These are phyloP conservation scores for Potentilla sterilis DNA, from an alignment of 306 rosid genomes.

Conservation along the genomic window DNA sequence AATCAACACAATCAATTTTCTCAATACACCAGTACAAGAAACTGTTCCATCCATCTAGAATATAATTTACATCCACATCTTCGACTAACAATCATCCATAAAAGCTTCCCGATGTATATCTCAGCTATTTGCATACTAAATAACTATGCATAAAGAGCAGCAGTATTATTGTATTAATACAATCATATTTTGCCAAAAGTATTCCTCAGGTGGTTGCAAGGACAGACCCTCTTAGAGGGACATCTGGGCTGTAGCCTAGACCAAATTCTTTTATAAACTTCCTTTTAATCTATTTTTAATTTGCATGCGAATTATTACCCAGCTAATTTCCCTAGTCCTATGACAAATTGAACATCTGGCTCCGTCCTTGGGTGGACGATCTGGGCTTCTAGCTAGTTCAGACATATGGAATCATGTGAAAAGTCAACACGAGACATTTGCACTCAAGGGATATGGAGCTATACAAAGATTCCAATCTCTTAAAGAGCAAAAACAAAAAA, in stretches of 20 bases:
- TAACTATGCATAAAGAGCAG: neutral
- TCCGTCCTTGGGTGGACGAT: neutral
- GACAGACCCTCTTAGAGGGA: neutral
- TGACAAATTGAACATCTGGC: neutral
- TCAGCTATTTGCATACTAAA: neutral
- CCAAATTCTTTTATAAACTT: neutral
- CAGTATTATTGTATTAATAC: neutral
- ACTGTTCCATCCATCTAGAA: neutral
- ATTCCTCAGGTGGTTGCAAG: neutral
- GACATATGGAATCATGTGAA: neutral
- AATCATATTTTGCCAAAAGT: neutral
- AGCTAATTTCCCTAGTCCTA: neutral
- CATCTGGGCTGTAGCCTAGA: neutral
- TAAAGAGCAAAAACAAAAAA: neutral
- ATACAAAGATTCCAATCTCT: neutral
- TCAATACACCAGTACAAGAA: neutral
- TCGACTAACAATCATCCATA: neutral
- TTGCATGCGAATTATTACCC: neutral
- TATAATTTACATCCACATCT: neutral
- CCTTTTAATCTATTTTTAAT: neutral
- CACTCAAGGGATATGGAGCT: neutral
- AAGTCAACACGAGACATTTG: neutral
- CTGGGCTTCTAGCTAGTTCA: neutral
- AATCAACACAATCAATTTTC: neutral
- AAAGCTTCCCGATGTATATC: neutral